Percentiles rank a stretch among this genome's conserved stretches.
Evolutionary conservation across 805 yeast genomes (phyloP).

Genomic region (Candida germanica): DNA sequence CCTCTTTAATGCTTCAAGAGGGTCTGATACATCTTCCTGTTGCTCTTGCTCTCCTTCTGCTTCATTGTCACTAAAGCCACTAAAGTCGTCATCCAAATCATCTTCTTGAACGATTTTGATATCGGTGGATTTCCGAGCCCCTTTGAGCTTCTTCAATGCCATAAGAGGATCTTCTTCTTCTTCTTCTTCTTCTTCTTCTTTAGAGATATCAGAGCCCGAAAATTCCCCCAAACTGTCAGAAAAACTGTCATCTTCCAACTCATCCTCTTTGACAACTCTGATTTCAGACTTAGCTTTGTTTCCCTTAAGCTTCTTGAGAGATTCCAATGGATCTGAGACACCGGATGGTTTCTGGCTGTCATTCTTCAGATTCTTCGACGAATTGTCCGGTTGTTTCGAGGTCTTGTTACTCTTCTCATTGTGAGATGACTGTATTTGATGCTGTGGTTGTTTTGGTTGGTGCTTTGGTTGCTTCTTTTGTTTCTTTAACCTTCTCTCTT

Average conservation of each 20-base stretch:
- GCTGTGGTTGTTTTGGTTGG: constrained; percentile 5
- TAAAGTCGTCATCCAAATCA: constrained; percentile 17
- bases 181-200: constrained; percentile 2
- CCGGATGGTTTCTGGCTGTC: not conserved
- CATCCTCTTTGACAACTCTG: constrained; percentile 30
- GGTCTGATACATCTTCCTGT: constrained; percentile 24
- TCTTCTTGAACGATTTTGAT: constrained; percentile 20
- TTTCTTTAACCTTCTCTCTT: constrained; percentile 30
- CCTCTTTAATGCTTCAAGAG: constrained; percentile 18
- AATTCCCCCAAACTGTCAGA: constrained; percentile 3
- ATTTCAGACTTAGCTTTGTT: constrained; percentile 13
- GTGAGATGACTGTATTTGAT: too few species aligned
- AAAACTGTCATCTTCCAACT: constrained; percentile 21
- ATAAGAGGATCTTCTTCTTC: constrained; percentile 23
- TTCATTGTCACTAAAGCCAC: constrained; percentile 12
- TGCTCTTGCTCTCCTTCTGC: constrained; percentile 37
- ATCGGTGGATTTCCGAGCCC: not conserved
- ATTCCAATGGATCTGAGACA: constrained; percentile 20
- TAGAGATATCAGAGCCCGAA: not conserved
- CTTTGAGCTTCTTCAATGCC: constrained; percentile 15
- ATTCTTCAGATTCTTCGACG: not conserved
- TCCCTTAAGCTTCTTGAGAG: constrained; percentile 16
- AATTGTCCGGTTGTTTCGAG: too few species aligned
- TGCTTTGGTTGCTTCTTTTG: constrained; percentile 22
- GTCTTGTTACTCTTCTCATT: too few species aligned